Base-by-base conservation (phyloP, 1,139 yeast species). In the Pichia inconspicua region DNA sequence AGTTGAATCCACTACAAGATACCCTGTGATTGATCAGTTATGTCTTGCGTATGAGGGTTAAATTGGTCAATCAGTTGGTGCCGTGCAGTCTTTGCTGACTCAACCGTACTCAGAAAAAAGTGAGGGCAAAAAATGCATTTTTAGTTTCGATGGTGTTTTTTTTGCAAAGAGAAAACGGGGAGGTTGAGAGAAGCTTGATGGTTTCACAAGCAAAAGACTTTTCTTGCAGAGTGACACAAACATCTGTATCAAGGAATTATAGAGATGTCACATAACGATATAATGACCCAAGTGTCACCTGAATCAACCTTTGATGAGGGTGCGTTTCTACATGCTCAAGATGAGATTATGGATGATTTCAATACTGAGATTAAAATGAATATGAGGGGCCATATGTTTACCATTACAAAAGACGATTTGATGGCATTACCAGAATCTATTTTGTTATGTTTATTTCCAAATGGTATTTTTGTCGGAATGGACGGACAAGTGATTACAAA, bases 391-490 rank as follows among this genome's bases (percentile, higher is more conserved):
- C 67, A 64, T 17, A 63, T 68, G 52, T 86, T 83, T 64, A 77
- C 80, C 48, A 82, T 92, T 45, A 81, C 95, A 2, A 73, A 96
- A 54, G 96, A 88, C 57, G 96, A 88, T 63, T 74, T 92, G 56
- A 82, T 89, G 84, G 80, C 90, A 49, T 71, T 92, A 46, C 97
- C 98, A 1, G 97, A 94, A 65, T 81, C 92, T 54, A 82, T 94
- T 32, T 70, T 94, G 53, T 75, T 90, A 48, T 88, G 97, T 57
- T 68, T 87, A 48, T 94, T 82, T 66, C 96, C 97, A 15, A 86
- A 87, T 56, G 97, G 97, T 36, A 90, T 89, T 7, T 83, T 86
- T 62, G 74, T 86, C 51, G 94, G 87, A 62, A 73, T 74, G 48
- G 68, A 77, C 46, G 95, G 94, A 3, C 82, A 80, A 51, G 84